A percentile compares a stretch with the other conserved stretches of the same genome.
Evolutionary conservation across 345 rosid species (phyloP).

Genomic region (Viola odorata): DNA sequence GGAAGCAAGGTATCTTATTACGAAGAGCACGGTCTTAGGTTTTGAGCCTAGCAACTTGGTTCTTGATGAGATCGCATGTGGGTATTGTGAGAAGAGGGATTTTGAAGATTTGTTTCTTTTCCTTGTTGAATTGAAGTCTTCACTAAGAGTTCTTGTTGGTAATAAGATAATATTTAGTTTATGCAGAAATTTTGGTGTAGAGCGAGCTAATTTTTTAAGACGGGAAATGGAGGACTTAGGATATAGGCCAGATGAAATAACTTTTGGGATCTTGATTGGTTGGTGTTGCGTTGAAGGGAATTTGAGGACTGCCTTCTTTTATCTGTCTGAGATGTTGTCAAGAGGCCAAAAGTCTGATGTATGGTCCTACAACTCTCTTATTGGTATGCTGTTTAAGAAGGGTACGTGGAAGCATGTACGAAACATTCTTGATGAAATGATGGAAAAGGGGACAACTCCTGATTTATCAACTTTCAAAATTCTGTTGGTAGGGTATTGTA

Average conservation of each 20-base stretch:
- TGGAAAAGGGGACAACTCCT: conserved; percentile 33
- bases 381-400: conserved; percentile 47
- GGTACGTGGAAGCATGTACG: conserved; percentile 50
- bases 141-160: conserved; percentile 42
- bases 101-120: conserved; percentile 66
- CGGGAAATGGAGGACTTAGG: conserved; percentile 51
- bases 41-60: conserved; percentile 33
- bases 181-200: conserved; percentile 44
- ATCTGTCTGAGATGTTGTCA: conserved; percentile 45
- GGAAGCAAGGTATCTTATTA: conserved; percentile 55
- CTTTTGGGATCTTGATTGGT: conserved; percentile 66
- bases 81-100: conserved; percentile 64
- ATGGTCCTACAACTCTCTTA: conserved; percentile 49
- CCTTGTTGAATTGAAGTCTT: conserved; percentile 34
- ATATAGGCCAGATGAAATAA: conserved; percentile 49
- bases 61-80: conserved; percentile 45
- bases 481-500: conserved; percentile 68
- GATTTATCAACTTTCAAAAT: conserved; percentile 42
- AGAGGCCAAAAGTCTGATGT: conserved; percentile 50
- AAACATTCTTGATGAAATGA: conserved; percentile 54
- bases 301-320: conserved; percentile 39
- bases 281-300: conserved; percentile 61
- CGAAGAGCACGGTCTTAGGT: conserved; percentile 45
- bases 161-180: conserved; percentile 54
- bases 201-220: conserved; percentile 48